phyloP scores from a whole-genome alignment of 148 eudicot genomes.

The Vaccinium darrowii region DNA sequence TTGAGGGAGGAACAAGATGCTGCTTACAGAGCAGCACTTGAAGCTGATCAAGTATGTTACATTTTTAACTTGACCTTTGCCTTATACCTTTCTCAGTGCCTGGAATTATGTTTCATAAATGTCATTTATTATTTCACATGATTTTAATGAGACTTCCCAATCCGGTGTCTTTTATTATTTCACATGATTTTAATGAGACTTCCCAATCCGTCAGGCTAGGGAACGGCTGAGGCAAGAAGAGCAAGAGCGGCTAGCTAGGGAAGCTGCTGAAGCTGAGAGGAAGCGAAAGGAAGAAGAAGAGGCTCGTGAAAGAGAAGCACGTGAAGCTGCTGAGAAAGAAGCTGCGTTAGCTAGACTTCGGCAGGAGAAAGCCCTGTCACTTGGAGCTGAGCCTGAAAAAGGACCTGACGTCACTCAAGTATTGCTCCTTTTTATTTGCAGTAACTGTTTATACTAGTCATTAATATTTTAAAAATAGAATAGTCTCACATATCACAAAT shows the following conservation, averaged over 20 bases:
- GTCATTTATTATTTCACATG: background rate
- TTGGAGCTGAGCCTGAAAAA: conserved; percentile 92
- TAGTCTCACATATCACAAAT: background rate
- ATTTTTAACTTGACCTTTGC: conserved; percentile 12
- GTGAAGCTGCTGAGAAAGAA: conserved; percentile 91
- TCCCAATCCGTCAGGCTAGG: conserved; percentile 64
- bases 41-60: conserved; percentile 85
- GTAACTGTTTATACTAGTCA: background rate
- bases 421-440: conserved; percentile 20
- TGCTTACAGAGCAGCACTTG: conserved; percentile 92
- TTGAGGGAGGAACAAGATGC: conserved; percentile 99
- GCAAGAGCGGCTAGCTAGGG: conserved; percentile 76
- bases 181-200: conserved; percentile 2
- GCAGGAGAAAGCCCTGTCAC: conserved; percentile 70
- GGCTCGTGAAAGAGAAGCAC: conserved; percentile 85
- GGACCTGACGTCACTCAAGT: conserved; percentile 95
- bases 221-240: conserved; percentile 92
- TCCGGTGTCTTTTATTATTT: background rate
- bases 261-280: conserved; percentile 92
- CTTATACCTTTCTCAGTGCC: background rate
- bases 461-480: background rate
- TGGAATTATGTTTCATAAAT: background rate
- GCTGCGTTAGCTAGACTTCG: conserved; percentile 77
- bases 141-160: background rate
- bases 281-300: conserved; percentile 88